Base-by-base conservation (phyloP, 345 rosid species). In the Raphanus raphanistrum region DNA sequence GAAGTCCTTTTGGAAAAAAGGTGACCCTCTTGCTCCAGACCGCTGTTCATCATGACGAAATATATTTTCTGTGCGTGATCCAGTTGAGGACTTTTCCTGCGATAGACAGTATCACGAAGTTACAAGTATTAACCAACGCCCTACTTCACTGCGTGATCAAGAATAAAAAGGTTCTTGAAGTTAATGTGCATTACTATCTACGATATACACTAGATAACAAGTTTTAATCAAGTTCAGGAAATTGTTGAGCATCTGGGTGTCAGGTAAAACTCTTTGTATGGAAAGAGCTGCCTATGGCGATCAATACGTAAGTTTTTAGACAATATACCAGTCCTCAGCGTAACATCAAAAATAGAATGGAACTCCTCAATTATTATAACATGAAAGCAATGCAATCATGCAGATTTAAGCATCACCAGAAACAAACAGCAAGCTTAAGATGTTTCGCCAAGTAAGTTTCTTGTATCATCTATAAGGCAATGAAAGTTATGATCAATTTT, bases 31-130 rank as follows among this genome's bases (percentile, higher is more conserved):
- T 62, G 73, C 50, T 6, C 78, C 70, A 58, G 82, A 71, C 70
- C 82, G 86, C 25, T 81, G 90, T 27, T 92, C 91, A 48, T 89
- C 90, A 76, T 84, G 87, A 60, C 81, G 85, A 81, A 73, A 77
- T 69, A 81, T 72, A 41, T 87, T 96, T 79, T 87, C 95, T 64
- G 88, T 78, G 52, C 72, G 91, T 58, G 88, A 82, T 45, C 80
- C 81, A 76, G 74, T 32, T 29, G 90, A 81, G 61, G 93, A 80
- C 86, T 92, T 94, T 1, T 92, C 98, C 98, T 94, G 92, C 80
- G 69, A 86, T 83, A 66, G 79, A 85, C 84, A 87, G 84, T 82
- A 76, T 70, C 72, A 84, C 74, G 57, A 74, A 82, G 78, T 78
- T 82, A 74, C 79, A 82, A 72, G 76, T 70, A 48, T 76, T 79